Evolutionary conservation across 257 asterid genomes (phyloP).

Genomic region (Solanum peruvianum): DNA sequence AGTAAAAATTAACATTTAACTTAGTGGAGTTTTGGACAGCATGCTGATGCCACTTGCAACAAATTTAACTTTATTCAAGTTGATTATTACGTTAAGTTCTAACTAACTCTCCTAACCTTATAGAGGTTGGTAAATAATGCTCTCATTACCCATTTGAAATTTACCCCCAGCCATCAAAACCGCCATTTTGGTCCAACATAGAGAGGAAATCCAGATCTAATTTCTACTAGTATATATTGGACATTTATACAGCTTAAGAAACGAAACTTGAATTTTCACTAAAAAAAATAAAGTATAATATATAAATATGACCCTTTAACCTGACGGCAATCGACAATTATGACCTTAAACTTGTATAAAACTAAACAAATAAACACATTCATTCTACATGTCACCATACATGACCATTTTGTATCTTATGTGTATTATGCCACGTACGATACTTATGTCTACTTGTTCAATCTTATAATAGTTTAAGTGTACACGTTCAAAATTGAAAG

Average conservation of each 20-base stretch:
- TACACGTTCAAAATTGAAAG: no score
- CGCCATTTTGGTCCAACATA: background rate
- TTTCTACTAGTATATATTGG: background rate
- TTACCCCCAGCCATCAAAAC: background rate
- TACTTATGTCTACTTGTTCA: no score
- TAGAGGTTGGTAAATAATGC: no score
- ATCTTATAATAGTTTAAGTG: no score
- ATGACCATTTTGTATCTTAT: no score
- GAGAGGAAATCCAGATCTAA: background rate
- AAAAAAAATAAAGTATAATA: no score
- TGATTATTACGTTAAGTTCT: background rate
- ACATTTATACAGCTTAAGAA: background rate
- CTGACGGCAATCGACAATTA: accelerated
- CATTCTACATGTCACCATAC: no score
- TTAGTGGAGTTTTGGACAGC: background rate
- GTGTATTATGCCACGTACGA: no score
- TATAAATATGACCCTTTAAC: no score
- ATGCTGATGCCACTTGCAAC: background rate
- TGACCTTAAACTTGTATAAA: no score
- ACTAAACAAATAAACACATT: no score
- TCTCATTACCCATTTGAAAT: background rate
- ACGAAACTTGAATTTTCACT: no score
- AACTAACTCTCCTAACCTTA: background rate
- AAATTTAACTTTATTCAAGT: background rate
- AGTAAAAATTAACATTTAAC: background rate